Base-by-base conservation (phyloP, 495 filamentous ascomycete genomes). In the Aspergillus bridgeri region DNA sequence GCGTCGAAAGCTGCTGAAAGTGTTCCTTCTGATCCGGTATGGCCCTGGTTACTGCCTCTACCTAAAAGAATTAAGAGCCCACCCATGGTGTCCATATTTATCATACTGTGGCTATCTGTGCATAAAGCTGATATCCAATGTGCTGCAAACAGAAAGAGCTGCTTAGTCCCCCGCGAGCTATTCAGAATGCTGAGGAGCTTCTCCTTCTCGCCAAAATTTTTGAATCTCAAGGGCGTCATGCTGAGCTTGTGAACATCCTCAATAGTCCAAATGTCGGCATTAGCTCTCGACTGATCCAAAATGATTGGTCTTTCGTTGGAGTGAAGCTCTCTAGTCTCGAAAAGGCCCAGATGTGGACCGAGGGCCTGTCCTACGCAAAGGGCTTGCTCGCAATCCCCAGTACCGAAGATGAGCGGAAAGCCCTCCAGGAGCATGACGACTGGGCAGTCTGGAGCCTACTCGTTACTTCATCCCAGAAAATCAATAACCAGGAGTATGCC, bases 401-500 rank as follows among this genome's bases (percentile, higher is more conserved):
- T 23, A 65, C 66, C 13, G 70, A 72, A 23, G 62, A 56, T 18
- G 68, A 70, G 56, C 63, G 59, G 17, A 75, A 74, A 17, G 57
- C 65, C 22, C 64, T 78, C 19, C 73, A 75, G 25, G 70, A 76
- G 59, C 77, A 74, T 47, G 82, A 85, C 65, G 81, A 85, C 53
- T 85, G 83, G 80, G 73, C 66, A 47, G 71, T 83, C 27, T 86
- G 83, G 83, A 72, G 77, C n/a, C 65, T 76, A 43, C 59, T 79
- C 42, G 53, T 75, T 29, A 38, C 56, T 23, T 62, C 69, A 5
- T 59, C 65, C n/a, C 61, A 61, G 21, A 60, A 70, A 25, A 61
- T 74, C 23, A 61, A 71, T 50, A 65, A 43, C 19, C 47, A 66
- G 58, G 70, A 69, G 76, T 79, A 65, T 24, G 75, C 63, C 23